Conservation (phyloP, 2,329 filamentous ascomycete species). For the Penicillium glabrum region DNA sequence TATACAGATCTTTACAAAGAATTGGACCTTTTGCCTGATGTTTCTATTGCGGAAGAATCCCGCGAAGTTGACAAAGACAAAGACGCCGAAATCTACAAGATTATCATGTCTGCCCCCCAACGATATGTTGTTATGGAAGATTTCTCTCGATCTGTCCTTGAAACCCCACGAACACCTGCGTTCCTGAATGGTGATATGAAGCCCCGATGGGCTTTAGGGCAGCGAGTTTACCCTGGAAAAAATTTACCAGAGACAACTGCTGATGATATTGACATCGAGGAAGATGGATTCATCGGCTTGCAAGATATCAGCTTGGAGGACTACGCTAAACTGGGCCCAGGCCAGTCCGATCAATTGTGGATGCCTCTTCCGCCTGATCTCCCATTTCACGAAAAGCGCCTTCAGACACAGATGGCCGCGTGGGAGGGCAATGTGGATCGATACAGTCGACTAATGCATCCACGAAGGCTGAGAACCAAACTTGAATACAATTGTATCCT, state of each 20-base stretch:
- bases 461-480: slow-evolving; percentile 9
- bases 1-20: slow-evolving; percentile 20
- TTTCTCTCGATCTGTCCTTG: slow-evolving; percentile 11
- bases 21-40: slow-evolving; percentile 18
- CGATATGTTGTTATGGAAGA: slow-evolving; percentile 19
- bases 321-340: slow-evolving; percentile 7
- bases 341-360: slow-evolving; percentile 7
- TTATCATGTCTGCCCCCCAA: slow-evolving; percentile 8
- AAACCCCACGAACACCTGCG: slow-evolving; percentile 3
- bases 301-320: neutral
- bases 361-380: slow-evolving; percentile 18
- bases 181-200: slow-evolving; percentile 17
- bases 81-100: slow-evolving; percentile 12
- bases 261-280: slow-evolving; percentile 15
- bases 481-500: slow-evolving; percentile 14
- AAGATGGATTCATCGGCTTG: slow-evolving; percentile 13
- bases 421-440: slow-evolving; percentile 14
- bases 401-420: slow-evolving; percentile 13
- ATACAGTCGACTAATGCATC: slow-evolving; percentile 15
- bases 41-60: slow-evolving; percentile 22
- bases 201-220: slow-evolving; percentile 10
- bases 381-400: slow-evolving; percentile 8
- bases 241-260: slow-evolving; percentile 8
- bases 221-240: slow-evolving; percentile 3
- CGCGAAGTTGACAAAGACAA: slow-evolving; percentile 9